These are phyloP conservation scores for Alternaria sp. DNA, from an alignment of 2,329 filamentous ascomycete genomes.

Conservation along the genomic window DNA sequence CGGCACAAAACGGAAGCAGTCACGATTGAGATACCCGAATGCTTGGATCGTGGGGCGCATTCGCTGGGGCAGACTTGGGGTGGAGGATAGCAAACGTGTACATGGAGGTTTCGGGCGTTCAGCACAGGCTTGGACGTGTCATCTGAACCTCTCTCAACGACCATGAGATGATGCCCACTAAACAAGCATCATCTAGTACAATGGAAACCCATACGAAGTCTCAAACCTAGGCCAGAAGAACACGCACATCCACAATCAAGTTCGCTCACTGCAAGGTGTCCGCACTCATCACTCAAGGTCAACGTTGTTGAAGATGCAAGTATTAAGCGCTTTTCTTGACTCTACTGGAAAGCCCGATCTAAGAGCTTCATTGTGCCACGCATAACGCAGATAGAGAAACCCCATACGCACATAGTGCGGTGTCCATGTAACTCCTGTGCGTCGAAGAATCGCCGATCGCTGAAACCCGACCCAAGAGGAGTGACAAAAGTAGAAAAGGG, in stretches of 20 bases:
- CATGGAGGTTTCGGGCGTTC: background rate
- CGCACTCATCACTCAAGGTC: background rate
- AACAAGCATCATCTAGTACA: background rate
- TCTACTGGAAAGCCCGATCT: conserved; percentile 14
- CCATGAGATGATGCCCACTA: background rate
- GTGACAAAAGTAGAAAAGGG: conserved; percentile 16
- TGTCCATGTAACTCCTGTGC: conserved; percentile 27
- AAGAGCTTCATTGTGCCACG: conserved; percentile 9
- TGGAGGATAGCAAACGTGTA: background rate
- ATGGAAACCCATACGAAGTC: background rate
- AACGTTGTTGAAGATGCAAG: conserved; percentile 20
- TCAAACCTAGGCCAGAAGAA: background rate
- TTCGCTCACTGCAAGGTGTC: background rate
- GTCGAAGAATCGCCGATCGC: conserved; percentile 17
- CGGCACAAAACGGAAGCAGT: background rate
- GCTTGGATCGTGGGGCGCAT: conserved; percentile 4
- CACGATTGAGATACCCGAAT: conserved; percentile 33
- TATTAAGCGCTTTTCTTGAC: conserved; percentile 34
- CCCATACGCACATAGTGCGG: conserved; percentile 24
- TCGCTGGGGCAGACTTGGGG: background rate
- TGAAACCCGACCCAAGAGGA: conserved; percentile 9
- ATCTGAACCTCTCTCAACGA: background rate
- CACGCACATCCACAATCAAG: background rate
- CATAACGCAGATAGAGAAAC: conserved; percentile 11
- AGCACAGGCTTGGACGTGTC: background rate